Evolutionary conservation across 2,329 filamentous ascomycete genomes (phyloP).

Genomic region (Hypoxylon sp.): DNA sequence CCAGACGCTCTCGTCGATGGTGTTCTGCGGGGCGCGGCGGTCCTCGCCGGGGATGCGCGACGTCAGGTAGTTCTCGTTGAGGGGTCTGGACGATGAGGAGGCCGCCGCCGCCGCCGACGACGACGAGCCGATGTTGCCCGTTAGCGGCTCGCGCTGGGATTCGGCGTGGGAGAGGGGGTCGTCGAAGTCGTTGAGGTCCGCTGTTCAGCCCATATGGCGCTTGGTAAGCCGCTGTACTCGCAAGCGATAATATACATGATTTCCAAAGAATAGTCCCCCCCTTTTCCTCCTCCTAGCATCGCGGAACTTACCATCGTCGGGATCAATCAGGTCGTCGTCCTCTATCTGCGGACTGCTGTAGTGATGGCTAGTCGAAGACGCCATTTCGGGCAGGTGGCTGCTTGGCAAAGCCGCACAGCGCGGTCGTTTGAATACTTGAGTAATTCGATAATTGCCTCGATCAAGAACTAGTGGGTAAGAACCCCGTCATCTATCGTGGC

Average conservation of each 20-base stretch:
- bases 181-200: conserved; percentile 92
- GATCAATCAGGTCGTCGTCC: conserved; percentile 81
- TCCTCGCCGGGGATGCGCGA: conserved; percentile 94
- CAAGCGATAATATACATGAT: neutral
- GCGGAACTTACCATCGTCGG: conserved; percentile 77
- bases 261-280: neutral
- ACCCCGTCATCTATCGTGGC: conserved; percentile 1
- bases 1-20: conserved; percentile 98
- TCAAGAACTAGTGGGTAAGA: neutral
- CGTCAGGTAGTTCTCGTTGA: conserved; percentile 87
- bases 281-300: neutral
- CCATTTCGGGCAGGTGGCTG: conserved; percentile 56
- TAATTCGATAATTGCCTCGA: conserved; percentile 2
- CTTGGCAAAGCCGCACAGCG: conserved; percentile 1
- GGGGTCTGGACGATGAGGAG: conserved; percentile 66
- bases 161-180: conserved; percentile 78
- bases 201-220: conserved; percentile 59
- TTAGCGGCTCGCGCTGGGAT: conserved; percentile 83
- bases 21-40: conserved; percentile 88
- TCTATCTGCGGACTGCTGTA: conserved; percentile 72
- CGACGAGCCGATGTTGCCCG: conserved; percentile 82
- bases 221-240: conserved; percentile 1
- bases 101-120: conserved; percentile 56
- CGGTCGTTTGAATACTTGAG: conserved; percentile 5
- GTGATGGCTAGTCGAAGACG: conserved; percentile 65